phyloP scores from a whole-genome alignment of 768 basidiomycete species.

The Scleroderma citrinum region DNA sequence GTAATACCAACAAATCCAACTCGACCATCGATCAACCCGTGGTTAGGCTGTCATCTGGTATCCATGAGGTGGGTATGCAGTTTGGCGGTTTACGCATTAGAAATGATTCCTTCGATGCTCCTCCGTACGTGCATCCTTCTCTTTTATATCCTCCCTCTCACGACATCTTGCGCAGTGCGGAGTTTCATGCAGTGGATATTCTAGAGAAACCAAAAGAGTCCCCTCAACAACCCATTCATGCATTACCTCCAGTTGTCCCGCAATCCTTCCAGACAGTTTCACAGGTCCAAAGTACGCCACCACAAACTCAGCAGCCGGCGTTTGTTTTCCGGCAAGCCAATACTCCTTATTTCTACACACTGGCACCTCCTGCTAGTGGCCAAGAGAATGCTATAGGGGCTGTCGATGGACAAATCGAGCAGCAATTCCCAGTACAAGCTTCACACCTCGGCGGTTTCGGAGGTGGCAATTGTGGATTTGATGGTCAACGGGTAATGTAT shows the following conservation, averaged over 20 bases:
- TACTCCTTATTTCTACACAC: constrained; percentile 68
- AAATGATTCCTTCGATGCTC: constrained; percentile 55
- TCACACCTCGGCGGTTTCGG: constrained; percentile 51
- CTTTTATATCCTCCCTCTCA: constrained; percentile 4
- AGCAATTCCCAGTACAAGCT: constrained; percentile 49
- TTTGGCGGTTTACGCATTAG: constrained; percentile 79
- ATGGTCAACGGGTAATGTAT: constrained; percentile 58
- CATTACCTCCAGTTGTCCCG: constrained; percentile 20
- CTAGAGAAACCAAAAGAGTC: constrained; percentile 18
- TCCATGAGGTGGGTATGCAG: constrained; percentile 88
- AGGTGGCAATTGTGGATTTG: constrained; percentile 61
- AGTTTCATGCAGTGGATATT: constrained; percentile 15
- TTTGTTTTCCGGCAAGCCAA: constrained; percentile 72
- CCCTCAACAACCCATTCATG: constrained; percentile 34
- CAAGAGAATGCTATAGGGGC: constrained; percentile 61
- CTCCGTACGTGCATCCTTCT: constrained; percentile 38
- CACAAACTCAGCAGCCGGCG: constrained; percentile 34
- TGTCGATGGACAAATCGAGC: constrained; percentile 43
- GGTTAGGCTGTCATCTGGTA: too few species aligned
- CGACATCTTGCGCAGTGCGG: constrained; percentile 18
- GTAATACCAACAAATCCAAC: too few species aligned
- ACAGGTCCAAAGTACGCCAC: constrained; percentile 6
- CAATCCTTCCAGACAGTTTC: constrained; percentile 38
- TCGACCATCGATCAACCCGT: too few species aligned
- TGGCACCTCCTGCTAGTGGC: constrained; percentile 62